Conservation (phyloP, 768 basidiomycete species). For the Kwoniella dejecticola region DNA sequence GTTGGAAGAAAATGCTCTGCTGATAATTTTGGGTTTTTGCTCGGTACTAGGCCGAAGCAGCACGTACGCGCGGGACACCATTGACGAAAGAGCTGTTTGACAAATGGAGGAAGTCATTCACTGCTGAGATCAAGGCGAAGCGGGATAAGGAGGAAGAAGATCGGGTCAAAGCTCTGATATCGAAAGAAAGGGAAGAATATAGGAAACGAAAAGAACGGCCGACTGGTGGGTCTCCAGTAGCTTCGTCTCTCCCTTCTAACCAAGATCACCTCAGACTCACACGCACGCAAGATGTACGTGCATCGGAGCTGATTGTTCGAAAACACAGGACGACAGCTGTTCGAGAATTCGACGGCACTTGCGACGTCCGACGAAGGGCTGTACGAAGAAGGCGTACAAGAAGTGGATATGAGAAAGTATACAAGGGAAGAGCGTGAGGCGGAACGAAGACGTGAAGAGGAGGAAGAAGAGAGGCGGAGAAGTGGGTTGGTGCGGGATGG, state of each 20-base stretch:
- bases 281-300: too few relatives aligned
- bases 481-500: constrained; percentile 33
- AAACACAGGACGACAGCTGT: constrained; percentile 91
- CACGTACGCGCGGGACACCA: constrained; percentile 84
- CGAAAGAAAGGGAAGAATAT: constrained; percentile 84
- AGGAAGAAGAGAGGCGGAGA: constrained; percentile 63
- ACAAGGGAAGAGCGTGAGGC: constrained; percentile 65
- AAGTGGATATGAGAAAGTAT: constrained; percentile 87
- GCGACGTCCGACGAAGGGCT: constrained; percentile 73
- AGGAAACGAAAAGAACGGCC: constrained; percentile 66
- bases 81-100: constrained; percentile 81
- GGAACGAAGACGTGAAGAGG: constrained; percentile 62
- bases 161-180: constrained; percentile 66
- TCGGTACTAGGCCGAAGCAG: constrained; percentile 86
- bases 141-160: constrained; percentile 77
- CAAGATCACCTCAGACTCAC: too few relatives aligned
- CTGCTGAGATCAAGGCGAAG: constrained; percentile 65
- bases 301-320: too few relatives aligned
- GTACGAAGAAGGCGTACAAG: constrained; percentile 75
- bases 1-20: too few relatives aligned
- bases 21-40: too few relatives aligned
- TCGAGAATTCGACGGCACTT: constrained; percentile 76
- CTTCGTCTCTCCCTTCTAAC: too few relatives aligned
- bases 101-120: constrained; percentile 77
- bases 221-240: constrained; percentile 62